phyloP scores from a whole-genome alignment of 352 stramenopile species.

The Hyaloperonospora arabidopsidis region DNA sequence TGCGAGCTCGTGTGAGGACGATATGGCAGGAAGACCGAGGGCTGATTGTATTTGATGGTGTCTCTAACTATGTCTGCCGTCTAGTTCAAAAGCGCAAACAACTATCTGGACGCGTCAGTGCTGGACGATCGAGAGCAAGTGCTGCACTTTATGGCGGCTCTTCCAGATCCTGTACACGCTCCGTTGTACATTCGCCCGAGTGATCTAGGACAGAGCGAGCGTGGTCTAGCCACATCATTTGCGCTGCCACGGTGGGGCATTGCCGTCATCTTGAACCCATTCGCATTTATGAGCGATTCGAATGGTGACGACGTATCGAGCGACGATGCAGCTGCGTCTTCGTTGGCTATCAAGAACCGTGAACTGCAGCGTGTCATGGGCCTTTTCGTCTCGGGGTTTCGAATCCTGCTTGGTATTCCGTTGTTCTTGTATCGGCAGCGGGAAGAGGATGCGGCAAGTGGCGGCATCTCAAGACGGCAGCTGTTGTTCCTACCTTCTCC shows the following conservation, averaged over 20 bases:
- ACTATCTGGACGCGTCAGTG: conserved; percentile 58
- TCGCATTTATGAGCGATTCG: conserved; percentile 12
- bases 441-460: conserved; percentile 12
- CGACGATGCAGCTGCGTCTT: not conserved
- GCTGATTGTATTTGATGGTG: not conserved
- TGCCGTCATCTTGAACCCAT: conserved; percentile 50
- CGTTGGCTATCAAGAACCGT: conserved; percentile 5
- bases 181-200: conserved; percentile 45
- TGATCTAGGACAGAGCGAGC: conserved; percentile 5
- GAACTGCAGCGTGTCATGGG: conserved; percentile 57
- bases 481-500: conserved; percentile 46
- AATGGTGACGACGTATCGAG: not conserved
- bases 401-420: conserved; percentile 49
- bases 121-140: conserved; percentile 66
- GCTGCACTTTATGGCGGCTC: conserved; percentile 67
- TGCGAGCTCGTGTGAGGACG: not conserved
- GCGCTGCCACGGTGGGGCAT: conserved; percentile 63
- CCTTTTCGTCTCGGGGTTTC: conserved; percentile 59
- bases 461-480: conserved; percentile 1
- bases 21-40: not conserved
- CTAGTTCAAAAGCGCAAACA: conserved; percentile 75
- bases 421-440: conserved; percentile 41
- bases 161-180: conserved; percentile 40
- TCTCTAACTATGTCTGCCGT: not conserved
- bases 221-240: conserved; percentile 41